phyloP scores from a whole-genome alignment of 2,329 filamentous ascomycete species.

The Fusarium metavorans region DNA sequence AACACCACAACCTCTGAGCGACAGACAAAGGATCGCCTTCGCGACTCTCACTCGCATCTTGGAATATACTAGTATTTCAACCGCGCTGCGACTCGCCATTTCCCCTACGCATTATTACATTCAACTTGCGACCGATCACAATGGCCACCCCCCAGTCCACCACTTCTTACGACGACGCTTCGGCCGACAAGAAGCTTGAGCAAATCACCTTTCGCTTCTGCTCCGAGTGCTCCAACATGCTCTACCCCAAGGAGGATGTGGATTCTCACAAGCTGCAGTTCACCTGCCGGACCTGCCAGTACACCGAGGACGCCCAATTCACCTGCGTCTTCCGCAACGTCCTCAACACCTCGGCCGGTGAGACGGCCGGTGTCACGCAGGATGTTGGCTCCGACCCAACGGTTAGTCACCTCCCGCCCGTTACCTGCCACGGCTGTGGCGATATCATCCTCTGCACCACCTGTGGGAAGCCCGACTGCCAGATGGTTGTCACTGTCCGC shows the following conservation, averaged over 20 bases:
- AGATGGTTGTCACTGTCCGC: slow-evolving; percentile 34
- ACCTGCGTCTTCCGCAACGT: slow-evolving; percentile 97
- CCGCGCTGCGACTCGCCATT: slow-evolving; percentile 13
- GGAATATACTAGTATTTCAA: slow-evolving; percentile 30
- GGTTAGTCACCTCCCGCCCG: slow-evolving; percentile 76
- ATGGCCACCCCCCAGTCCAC: slow-evolving; percentile 72
- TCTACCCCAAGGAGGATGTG: slow-evolving; percentile 96
- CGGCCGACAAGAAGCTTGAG: slow-evolving; percentile 68
- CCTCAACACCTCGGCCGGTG: slow-evolving; percentile 89
- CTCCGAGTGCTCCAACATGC: slow-evolving; percentile 98
- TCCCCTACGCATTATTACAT: slow-evolving; percentile 14
- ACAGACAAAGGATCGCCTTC: slow-evolving; percentile 9
- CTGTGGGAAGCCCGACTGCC: slow-evolving; percentile 49
- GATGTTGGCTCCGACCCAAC: slow-evolving; percentile 98
- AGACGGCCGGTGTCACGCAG: slow-evolving; percentile 96
- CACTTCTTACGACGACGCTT: slow-evolving; percentile 55
- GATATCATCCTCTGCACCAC: slow-evolving; percentile 56
- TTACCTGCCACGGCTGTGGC: slow-evolving; percentile 62
- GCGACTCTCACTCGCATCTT: slow-evolving; percentile 9
- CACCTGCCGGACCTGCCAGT: slow-evolving; percentile 95
- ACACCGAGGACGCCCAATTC: slow-evolving; percentile 86
- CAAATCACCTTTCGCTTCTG: slow-evolving; percentile 98
- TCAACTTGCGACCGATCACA: slow-evolving; percentile 27
- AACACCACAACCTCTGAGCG: slow-evolving; percentile 22
- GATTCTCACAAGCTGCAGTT: slow-evolving; percentile 88